These are phyloP conservation scores for Fusarium falciforme DNA, from an alignment of 2,329 filamentous ascomycete genomes.

Conservation along the genomic window DNA sequence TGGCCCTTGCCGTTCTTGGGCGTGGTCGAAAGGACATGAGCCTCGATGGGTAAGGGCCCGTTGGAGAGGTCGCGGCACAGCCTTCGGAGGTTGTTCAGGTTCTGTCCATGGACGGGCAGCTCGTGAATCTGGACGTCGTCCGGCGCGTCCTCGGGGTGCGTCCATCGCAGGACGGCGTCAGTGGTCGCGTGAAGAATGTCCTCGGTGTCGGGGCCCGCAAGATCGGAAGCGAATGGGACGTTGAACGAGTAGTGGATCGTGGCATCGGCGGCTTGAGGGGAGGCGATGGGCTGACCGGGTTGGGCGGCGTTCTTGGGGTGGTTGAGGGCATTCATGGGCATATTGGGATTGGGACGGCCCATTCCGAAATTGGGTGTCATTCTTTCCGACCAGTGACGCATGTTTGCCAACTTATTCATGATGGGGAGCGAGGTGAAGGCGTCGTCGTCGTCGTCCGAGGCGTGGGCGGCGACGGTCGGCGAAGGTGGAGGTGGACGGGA, in stretches of 20 bases:
- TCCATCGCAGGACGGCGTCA: constrained; percentile 91
- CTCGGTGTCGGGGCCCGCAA: constrained; percentile 91
- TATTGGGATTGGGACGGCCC: constrained; percentile 68
- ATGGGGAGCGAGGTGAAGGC: constrained; percentile 49
- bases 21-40: constrained; percentile 84
- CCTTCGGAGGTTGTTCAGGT: constrained; percentile 81
- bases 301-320: constrained; percentile 67
- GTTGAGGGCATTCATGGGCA: constrained; percentile 66
- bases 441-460: constrained; percentile 43
- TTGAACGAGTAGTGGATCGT: constrained; percentile 96
- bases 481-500: constrained; percentile 35
- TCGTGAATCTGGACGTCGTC: constrained; percentile 88
- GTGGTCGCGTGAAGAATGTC: constrained; percentile 94
- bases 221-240: constrained; percentile 92
- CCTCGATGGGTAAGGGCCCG: constrained; percentile 78
- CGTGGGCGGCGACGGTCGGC: constrained; percentile 44
- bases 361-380: constrained; percentile 77
- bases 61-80: constrained; percentile 86
- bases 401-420: constrained; percentile 79
- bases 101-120: constrained; percentile 90
- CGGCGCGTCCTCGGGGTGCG: constrained; percentile 86
- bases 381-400: constrained; percentile 78
- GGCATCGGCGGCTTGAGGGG: constrained; percentile 77
- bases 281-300: constrained; percentile 68
- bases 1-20: constrained; percentile 76